phyloP scores from a whole-genome alignment of 2,329 filamentous ascomycete species.

The Fusarium pseudocircinatum region DNA sequence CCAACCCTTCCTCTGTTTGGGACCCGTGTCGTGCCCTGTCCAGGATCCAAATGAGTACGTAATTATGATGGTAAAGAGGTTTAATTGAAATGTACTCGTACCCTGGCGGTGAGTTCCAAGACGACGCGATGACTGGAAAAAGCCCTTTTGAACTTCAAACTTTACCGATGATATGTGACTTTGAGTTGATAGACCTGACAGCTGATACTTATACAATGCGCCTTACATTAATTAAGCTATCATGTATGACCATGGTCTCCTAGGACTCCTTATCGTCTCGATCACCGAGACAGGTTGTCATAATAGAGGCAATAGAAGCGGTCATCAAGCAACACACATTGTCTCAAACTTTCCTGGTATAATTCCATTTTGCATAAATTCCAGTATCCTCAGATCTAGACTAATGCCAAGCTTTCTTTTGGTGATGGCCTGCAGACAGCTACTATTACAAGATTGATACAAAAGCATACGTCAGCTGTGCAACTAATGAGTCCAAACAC shows the following conservation, averaged over 20 bases:
- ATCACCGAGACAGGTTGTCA: no score
- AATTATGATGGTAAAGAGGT: rapidly evolving
- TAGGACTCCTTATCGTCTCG: no score
- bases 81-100: rapidly evolving
- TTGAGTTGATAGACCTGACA: neutral
- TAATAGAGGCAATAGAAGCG: rapidly evolving
- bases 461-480: rapidly evolving
- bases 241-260: neutral
- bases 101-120: neutral
- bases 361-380: neutral
- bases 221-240: neutral
- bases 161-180: rapidly evolving
- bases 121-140: rapidly evolving
- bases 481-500: no score
- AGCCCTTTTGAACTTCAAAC: no score
- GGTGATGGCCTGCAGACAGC: neutral
- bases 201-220: neutral
- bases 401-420: no score
- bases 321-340: neutral
- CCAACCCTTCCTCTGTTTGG: neutral
- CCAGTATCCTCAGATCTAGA: neutral
- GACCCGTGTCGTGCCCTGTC: neutral
- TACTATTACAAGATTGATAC: neutral
- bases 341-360: neutral
- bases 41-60: rapidly evolving